These are phyloP conservation scores for Excoecaria cochinchinensis DNA, from an alignment of 345 rosid species.

Conservation along the genomic window DNA sequence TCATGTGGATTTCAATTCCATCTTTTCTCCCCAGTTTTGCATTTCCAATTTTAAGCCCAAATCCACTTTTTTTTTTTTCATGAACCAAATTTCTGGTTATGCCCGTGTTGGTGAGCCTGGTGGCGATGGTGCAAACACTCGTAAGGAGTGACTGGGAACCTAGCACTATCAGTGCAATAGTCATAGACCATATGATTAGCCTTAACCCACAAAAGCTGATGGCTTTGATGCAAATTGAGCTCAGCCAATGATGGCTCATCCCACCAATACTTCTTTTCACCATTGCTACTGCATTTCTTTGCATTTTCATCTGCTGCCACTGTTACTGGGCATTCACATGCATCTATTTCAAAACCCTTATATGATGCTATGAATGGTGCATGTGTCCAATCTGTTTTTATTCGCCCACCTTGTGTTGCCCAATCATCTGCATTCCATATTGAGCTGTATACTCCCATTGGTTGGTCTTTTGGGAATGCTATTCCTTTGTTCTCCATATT, in stretches of 20 bases:
- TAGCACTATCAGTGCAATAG: conserved; percentile 64
- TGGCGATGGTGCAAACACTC: conserved; percentile 97
- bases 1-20: too few species aligned
- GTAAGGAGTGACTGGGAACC: conserved; percentile 75
- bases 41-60: too few species aligned
- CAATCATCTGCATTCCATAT: conserved; percentile 99
- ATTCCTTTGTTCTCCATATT: conserved; percentile 88
- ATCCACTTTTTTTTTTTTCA: too few species aligned
- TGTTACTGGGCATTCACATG: conserved; percentile 66
- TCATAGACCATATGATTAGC: conserved; percentile 91
- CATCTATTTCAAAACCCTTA: conserved; percentile 73
- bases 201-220: conserved; percentile 88
- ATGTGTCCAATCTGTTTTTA: conserved; percentile 95
- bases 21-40: too few species aligned
- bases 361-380: conserved; percentile 92
- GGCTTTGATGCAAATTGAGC: conserved; percentile 80
- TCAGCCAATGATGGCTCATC: conserved; percentile 76
- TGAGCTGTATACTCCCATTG: conserved; percentile 97
- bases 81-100: too few species aligned
- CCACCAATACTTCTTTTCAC: conserved; percentile 79
- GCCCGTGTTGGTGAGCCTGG: too few species aligned
- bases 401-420: conserved; percentile 97
- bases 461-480: conserved; percentile 86
- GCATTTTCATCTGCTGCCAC: conserved; percentile 45
- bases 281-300: conserved; percentile 57